Evolutionary conservation across 768 basidiomycete species (phyloP).

Genomic region (Cyclocybe cylindracea): DNA sequence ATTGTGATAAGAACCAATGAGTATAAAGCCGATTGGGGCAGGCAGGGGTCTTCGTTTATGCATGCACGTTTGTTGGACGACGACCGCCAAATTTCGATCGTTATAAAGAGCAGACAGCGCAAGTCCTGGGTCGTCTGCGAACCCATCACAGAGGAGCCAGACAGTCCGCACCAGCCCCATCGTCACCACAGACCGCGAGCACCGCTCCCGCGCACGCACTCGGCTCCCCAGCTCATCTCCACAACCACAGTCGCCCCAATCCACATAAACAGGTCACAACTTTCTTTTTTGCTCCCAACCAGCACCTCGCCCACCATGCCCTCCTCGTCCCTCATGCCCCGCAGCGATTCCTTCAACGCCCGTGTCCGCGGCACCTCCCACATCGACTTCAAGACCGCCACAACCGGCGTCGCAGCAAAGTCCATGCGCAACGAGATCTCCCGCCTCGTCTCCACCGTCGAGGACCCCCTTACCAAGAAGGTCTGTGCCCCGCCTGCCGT

Average conservation of each 20-base stretch:
- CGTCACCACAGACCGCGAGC: constrained; percentile 64
- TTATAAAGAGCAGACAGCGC: constrained; percentile 18
- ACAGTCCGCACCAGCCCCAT: constrained; percentile 42
- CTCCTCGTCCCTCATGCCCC: constrained; percentile 52
- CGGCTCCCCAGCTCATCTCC: constrained; percentile 63
- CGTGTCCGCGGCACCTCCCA: constrained; percentile 78
- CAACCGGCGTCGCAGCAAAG: constrained; percentile 90
- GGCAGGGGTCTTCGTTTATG: constrained; percentile 26
- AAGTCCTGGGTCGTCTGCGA: constrained; percentile 9
- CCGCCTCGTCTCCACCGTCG: constrained; percentile 85
- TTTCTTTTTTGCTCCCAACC: constrained; percentile 16
- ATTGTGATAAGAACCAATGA: constrained; percentile 5
- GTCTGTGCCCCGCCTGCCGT: constrained; percentile 37
- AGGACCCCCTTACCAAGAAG: constrained; percentile 80
- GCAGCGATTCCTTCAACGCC: constrained; percentile 67
- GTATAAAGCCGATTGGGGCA: constrained; percentile 40
- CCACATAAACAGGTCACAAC: constrained; percentile 47
- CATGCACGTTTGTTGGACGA: constrained; percentile 45
- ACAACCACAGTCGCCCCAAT: constrained; percentile 64
- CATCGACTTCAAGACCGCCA: constrained; percentile 98
- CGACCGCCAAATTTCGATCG: constrained; percentile 14
- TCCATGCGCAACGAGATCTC: constrained; percentile 98
- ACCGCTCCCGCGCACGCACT: constrained; percentile 43
- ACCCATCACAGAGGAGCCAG: constrained; percentile 54
- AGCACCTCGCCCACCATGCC: constrained; percentile 44